A percentile compares a stretch with the other conserved stretches of the same genome.
phyloP scores from a whole-genome alignment of 495 filamentous ascomycete species.

The Xylaria castorea region DNA sequence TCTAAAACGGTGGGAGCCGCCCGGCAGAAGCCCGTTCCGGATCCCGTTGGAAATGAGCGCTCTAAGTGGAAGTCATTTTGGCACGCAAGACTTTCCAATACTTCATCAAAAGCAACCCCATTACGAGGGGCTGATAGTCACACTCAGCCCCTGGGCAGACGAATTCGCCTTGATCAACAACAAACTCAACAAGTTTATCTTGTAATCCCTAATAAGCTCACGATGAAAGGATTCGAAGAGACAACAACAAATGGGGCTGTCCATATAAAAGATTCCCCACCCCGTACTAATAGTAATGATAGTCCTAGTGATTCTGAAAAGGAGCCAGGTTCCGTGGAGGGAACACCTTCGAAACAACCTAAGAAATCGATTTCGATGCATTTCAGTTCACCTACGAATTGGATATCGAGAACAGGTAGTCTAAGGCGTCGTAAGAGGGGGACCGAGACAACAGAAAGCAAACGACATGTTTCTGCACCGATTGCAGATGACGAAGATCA shows the following conservation, averaged over 20 bases:
- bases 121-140: constrained; percentile 29
- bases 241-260: constrained; percentile 3
- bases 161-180: constrained; percentile 35
- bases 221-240: constrained; percentile 25
- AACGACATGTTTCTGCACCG: constrained; percentile 56
- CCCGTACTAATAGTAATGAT: constrained; percentile 28
- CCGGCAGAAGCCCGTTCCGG: constrained; percentile 25
- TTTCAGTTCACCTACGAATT: constrained; percentile 56
- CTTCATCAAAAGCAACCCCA: constrained; percentile 27
- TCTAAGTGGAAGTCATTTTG: constrained; percentile 57
- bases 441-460: constrained; percentile 45
- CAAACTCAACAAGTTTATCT: constrained; percentile 33
- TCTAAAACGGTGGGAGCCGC: constrained; percentile 33
- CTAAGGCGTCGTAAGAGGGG: constrained; percentile 54
- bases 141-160: constrained; percentile 26
- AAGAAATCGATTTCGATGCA: constrained; percentile 61
- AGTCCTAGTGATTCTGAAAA: constrained; percentile 35
- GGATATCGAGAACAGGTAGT: constrained; percentile 59
- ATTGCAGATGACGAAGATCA: constrained; percentile 33
- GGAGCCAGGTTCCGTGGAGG: constrained; percentile 33
- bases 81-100: constrained; percentile 41
- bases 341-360: constrained; percentile 49
- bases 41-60: constrained; percentile 25
- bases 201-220: constrained; percentile 32
- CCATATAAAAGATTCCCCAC: constrained; percentile 14